Evolutionary conservation across 345 rosid species (phyloP).

Genomic region (Zanthoxylum bungeanum): DNA sequence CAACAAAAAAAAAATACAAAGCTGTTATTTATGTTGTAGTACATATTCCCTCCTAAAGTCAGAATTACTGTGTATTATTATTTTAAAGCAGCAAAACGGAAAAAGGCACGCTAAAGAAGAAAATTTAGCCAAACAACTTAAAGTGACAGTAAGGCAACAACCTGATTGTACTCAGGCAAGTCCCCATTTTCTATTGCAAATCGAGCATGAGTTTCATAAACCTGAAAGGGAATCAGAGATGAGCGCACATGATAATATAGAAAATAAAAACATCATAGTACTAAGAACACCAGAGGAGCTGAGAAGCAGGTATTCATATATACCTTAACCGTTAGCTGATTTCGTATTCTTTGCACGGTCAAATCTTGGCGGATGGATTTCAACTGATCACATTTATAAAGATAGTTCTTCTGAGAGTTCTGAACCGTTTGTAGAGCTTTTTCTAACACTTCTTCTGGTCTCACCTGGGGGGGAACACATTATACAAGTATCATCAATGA

Average conservation of each 20-base stretch:
- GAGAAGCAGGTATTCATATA: constrained; percentile 9
- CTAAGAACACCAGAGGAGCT: background rate
- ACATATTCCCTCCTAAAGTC: background rate
- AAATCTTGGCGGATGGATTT: constrained; percentile 99
- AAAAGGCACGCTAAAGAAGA: background rate
- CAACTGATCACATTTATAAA: constrained; percentile 92
- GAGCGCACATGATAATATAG: background rate
- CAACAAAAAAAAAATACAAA: background rate
- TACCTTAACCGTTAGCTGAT: constrained; percentile 87
- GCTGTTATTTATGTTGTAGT: background rate
- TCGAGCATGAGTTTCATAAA: constrained; percentile 98
- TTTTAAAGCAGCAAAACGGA: background rate
- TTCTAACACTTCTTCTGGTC: constrained; percentile 96
- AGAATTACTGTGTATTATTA: background rate
- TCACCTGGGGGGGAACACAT: constrained; percentile 54
- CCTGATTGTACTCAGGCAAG: constrained; percentile 97
- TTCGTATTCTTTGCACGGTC: constrained; percentile 88
- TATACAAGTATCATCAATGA: background rate
- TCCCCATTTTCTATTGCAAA: constrained; percentile 92
- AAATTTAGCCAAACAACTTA: background rate
- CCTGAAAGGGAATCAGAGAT: constrained; percentile 44
- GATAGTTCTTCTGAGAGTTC: constrained; percentile 86
- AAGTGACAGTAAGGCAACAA: constrained; percentile 21
- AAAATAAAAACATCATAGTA: background rate
- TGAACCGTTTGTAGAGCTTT: constrained; percentile 84